Base-by-base conservation (phyloP, 2,329 filamentous ascomycete genomes). In the Phaeomoniella chlamydospora region DNA sequence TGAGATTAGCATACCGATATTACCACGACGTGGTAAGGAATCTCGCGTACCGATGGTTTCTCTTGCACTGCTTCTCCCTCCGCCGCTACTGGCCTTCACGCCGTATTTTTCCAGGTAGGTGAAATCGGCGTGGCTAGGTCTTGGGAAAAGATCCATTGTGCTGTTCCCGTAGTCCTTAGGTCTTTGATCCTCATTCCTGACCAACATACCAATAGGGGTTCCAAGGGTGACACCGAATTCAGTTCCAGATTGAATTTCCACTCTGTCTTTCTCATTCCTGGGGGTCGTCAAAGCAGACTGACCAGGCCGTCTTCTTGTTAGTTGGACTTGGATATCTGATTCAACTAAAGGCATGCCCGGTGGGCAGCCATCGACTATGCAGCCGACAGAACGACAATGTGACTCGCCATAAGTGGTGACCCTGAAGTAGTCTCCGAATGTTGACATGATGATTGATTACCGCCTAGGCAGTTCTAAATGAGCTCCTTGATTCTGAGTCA, bases 81-180 rank as follows among this genome's bases (percentile, higher is more conserved):
- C 88, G 39, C 90, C 88, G 42, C 78, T 86, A 55, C 76, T 83
- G 26, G 90, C 86, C 67, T 92, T 92, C 48, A 92, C 77, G 39
- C 88, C 88, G 58, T 98, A 98, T 65, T 96, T 96, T 59, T 94
- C 83, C 41, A 94, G 70, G 63, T 96, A 96, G 41, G 90, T 96
- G 74, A 81, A 94, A 62, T 96, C 88, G 41, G 90, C 88, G 61
- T 96, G 90, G 55, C 77, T 85, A 22, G 88, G 90, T 35, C 90
- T 74, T 3, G 90, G 90, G 69, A 80, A 96, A 43, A 77, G 64
- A 59, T 96, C 84, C 74, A 94, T 94, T 18, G 87, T 94, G 54
- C 75, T 73, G 61, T 76, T 74, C 38, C 82, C 82, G 61, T 96
- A 96, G 65, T 98, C 90, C 55, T 84, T 77, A 26, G 87, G 88